phyloP scores from a whole-genome alignment of 2,329 filamentous ascomycete genomes.

The Rugonectria rugulosa region DNA sequence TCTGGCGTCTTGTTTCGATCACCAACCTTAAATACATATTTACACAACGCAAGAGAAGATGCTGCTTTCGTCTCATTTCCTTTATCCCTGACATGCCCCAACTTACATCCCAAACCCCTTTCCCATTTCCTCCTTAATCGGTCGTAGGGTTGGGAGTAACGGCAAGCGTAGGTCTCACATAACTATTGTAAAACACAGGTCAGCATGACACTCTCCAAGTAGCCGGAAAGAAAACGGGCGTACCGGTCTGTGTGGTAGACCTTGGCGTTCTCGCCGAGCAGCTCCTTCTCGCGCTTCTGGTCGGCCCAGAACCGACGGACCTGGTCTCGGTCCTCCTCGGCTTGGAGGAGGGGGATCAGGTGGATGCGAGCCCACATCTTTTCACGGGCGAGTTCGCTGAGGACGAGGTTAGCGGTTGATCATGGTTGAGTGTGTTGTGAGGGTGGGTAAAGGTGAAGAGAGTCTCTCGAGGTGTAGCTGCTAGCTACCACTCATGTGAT shows the following conservation, averaged over 20 bases:
- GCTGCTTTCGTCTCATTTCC: slow-evolving; percentile 1
- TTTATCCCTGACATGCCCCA: slow-evolving; percentile 2
- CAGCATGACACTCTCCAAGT: slow-evolving; percentile 1
- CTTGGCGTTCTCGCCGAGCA: slow-evolving; percentile 83
- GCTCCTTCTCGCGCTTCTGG: slow-evolving; percentile 87
- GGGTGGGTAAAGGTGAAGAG: not conserved
- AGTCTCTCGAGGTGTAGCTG: no score
- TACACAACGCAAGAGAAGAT: slow-evolving; percentile 30
- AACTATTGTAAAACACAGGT: slow-evolving; percentile 63
- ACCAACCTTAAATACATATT: slow-evolving; percentile 36
- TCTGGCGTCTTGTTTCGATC: slow-evolving; percentile 14
- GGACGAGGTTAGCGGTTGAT: slow-evolving; percentile 6
- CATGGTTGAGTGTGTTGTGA: not conserved
- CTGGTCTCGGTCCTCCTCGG: slow-evolving; percentile 95
- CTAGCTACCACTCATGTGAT: no score
- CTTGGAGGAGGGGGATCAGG: slow-evolving; percentile 91
- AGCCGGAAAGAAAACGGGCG: slow-evolving; percentile 40
- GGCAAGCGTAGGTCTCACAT: slow-evolving; percentile 81
- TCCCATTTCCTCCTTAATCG: slow-evolving; percentile 48
- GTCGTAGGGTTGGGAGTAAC: slow-evolving; percentile 74
- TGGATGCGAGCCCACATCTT: slow-evolving; percentile 99
- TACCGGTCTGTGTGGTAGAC: slow-evolving; percentile 91
- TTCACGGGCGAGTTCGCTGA: slow-evolving; percentile 89
- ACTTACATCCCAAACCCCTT: slow-evolving; percentile 2
- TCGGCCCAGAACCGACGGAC: slow-evolving; percentile 87